Conservation (phyloP, 306 rosid genomes). For the Cercis canadensis region DNA sequence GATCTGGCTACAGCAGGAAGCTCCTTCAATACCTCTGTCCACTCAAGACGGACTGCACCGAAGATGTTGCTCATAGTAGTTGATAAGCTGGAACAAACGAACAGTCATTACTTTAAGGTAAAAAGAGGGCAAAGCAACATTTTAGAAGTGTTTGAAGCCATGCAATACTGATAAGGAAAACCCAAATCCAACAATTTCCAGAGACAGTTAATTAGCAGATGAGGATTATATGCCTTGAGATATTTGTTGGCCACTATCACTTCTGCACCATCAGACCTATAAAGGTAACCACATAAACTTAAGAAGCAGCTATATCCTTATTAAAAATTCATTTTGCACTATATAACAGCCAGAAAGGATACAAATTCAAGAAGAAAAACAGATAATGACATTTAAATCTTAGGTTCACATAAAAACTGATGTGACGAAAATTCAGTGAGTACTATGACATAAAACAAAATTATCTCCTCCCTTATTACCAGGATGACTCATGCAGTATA, state of each 20-base stretch:
- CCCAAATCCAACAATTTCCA: background rate
- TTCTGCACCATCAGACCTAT: slow-evolving; percentile 88
- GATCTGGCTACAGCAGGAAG: slow-evolving; percentile 38
- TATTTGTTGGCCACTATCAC: slow-evolving; percentile 87
- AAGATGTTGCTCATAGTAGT: slow-evolving; percentile 91
- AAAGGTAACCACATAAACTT: slow-evolving; percentile 24
- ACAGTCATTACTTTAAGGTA: slow-evolving; percentile 30
- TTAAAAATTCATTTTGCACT: background rate
- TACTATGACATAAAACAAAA: too few relatives aligned
- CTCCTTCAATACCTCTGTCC: slow-evolving; percentile 39
- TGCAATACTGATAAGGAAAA: slow-evolving; percentile 19
- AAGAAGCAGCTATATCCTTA: slow-evolving; percentile 26
- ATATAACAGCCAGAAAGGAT: background rate
- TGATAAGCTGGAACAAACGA: slow-evolving; percentile 67
- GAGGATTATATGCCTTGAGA: slow-evolving; percentile 79
- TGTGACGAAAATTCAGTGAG: too few relatives aligned
- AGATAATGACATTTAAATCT: too few relatives aligned
- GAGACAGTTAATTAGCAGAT: slow-evolving; percentile 60
- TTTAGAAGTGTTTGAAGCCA: too few relatives aligned
- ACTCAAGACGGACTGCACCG: slow-evolving; percentile 64
- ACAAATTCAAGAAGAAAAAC: background rate
- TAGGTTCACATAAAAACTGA: too few relatives aligned
- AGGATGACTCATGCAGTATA: too few relatives aligned
- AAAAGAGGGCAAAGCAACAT: too few relatives aligned
- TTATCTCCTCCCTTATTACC: too few relatives aligned